A percentile compares a stretch with the other conserved stretches of the same genome.
Conservation (phyloP, 2,329 filamentous ascomycete species). For the Ophiostoma fasciatum region DNA sequence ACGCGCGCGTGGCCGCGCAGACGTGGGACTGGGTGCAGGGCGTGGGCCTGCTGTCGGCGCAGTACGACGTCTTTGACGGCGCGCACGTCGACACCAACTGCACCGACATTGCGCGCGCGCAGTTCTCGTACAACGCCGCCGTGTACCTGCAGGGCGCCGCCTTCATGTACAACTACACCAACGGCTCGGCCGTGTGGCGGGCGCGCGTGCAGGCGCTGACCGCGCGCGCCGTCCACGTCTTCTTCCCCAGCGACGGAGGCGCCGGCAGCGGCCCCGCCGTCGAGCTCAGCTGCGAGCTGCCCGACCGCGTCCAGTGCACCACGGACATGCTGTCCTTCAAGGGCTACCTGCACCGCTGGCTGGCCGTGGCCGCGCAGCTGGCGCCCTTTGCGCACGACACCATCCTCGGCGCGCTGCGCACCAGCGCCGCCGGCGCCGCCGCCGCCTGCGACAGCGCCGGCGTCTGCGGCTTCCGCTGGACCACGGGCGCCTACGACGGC, state of each 20-base stretch:
- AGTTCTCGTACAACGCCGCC: conserved; percentile 13
- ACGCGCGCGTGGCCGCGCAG: conserved; percentile 61
- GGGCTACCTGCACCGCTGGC: conserved; percentile 52
- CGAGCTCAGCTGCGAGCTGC: conserved; percentile 52
- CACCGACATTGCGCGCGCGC: conserved; percentile 26
- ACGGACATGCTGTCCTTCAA: conserved; percentile 62
- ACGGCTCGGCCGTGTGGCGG: conserved; percentile 38
- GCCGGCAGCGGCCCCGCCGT: conserved; percentile 43
- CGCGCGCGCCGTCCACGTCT: conserved; percentile 30
- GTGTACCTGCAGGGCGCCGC: conserved; percentile 12
- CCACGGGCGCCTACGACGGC: conserved; percentile 23
- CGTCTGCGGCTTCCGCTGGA: conserved; percentile 53
- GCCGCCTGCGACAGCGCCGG: conserved; percentile 41
- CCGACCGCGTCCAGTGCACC: conserved; percentile 36
- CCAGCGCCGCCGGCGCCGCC: conserved; percentile 43
- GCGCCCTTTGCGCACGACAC: conserved; percentile 40
- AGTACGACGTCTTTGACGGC: conserved; percentile 48
- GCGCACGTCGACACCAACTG: conserved; percentile 43
- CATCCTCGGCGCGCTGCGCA: conserved; percentile 42
- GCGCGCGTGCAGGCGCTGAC: conserved; percentile 39
- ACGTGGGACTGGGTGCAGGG: conserved; percentile 54
- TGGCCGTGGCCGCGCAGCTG: conserved; percentile 45
- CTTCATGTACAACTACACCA: conserved; percentile 25
- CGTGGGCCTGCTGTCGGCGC: conserved; percentile 41
- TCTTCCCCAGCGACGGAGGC: conserved; percentile 41